phyloP scores from a whole-genome alignment of 2,329 filamentous ascomycete species.

The Graphium sp. region DNA sequence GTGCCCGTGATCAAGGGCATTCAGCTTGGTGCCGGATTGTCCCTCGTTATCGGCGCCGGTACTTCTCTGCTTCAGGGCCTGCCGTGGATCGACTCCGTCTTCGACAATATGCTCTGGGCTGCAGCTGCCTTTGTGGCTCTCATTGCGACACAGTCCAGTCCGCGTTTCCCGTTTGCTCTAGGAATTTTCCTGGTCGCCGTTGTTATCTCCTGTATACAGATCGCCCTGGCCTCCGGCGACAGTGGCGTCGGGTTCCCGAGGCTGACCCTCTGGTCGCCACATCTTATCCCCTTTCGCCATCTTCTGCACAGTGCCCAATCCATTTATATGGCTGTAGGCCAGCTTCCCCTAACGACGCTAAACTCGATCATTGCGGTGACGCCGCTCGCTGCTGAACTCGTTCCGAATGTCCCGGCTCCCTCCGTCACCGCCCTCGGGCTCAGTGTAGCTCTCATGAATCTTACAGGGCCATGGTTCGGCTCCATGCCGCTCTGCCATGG shows the following conservation, averaged over 20 bases:
- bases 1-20: slow-evolving; percentile 87
- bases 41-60: slow-evolving; percentile 64
- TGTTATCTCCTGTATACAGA: slow-evolving; percentile 36
- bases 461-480: slow-evolving; percentile 77
- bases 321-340: slow-evolving; percentile 54
- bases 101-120: slow-evolving; percentile 68
- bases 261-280: slow-evolving; percentile 44
- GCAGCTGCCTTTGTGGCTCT: slow-evolving; percentile 57
- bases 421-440: slow-evolving; percentile 62
- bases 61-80: slow-evolving; percentile 49
- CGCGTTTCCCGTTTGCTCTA: slow-evolving; percentile 63
- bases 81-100: slow-evolving; percentile 47
- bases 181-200: slow-evolving; percentile 54
- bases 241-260: slow-evolving; percentile 22
- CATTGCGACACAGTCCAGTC: slow-evolving; percentile 45
- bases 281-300: slow-evolving; percentile 15
- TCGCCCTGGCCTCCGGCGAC: slow-evolving; percentile 11
- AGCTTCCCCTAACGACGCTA: slow-evolving; percentile 78
- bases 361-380: slow-evolving; percentile 86
- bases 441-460: slow-evolving; percentile 71
- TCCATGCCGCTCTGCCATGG: slow-evolving; percentile 94
- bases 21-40: slow-evolving; percentile 80
- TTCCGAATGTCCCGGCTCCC: slow-evolving; percentile 51
- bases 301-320: slow-evolving; percentile 24
- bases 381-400: slow-evolving; percentile 60